A percentile compares a stretch with the other conserved stretches of the same genome.
These are phyloP conservation scores for Teunomyces cretensis DNA, from an alignment of 805 yeast genomes.

Conservation along the genomic window DNA sequence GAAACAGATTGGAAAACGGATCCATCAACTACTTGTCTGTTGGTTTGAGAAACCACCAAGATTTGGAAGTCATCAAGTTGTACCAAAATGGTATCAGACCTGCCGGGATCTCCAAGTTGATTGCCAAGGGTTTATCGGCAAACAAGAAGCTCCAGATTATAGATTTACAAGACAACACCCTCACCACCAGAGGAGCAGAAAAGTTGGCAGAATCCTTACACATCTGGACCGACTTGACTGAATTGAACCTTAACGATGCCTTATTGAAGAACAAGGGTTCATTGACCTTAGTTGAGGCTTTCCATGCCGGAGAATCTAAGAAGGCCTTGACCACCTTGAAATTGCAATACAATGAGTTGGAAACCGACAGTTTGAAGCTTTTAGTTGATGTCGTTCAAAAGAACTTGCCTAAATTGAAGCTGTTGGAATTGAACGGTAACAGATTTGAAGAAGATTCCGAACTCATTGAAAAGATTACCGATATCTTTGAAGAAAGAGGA, in stretches of 20 bases:
- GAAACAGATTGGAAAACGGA: slow-evolving; percentile 96
- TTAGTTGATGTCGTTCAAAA: slow-evolving; percentile 56
- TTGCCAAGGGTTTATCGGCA: slow-evolving; percentile 66
- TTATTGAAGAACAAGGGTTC: slow-evolving; percentile 81
- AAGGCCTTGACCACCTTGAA: slow-evolving; percentile 56
- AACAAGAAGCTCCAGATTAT: slow-evolving; percentile 62
- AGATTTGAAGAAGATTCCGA: slow-evolving; percentile 86
- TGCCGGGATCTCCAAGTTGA: slow-evolving; percentile 75
- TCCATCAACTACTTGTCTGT: slow-evolving; percentile 81
- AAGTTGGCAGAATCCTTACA: slow-evolving; percentile 45
- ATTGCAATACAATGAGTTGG: slow-evolving; percentile 88
- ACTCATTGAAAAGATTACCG: slow-evolving; percentile 57
- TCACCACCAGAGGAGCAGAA: slow-evolving; percentile 70
- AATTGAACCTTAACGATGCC: slow-evolving; percentile 87
- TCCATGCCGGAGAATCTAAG: slow-evolving; percentile 34
- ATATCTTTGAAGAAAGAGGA: slow-evolving; percentile 68
- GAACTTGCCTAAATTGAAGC: slow-evolving; percentile 59
- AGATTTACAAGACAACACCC: slow-evolving; percentile 94
- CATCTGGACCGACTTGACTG: slow-evolving; percentile 67
- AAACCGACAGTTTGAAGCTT: slow-evolving; percentile 58
- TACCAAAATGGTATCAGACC: slow-evolving; percentile 98
- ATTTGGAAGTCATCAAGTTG: slow-evolving; percentile 69
- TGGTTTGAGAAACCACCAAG: slow-evolving; percentile 78
- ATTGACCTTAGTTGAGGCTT: slow-evolving; percentile 48
- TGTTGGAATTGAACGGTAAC: slow-evolving; percentile 90